Percentiles rank a stretch among this genome's conserved stretches.
These are phyloP conservation scores for Erysimum cheiri DNA, from an alignment of 441 rosid species.

Conservation along the genomic window DNA sequence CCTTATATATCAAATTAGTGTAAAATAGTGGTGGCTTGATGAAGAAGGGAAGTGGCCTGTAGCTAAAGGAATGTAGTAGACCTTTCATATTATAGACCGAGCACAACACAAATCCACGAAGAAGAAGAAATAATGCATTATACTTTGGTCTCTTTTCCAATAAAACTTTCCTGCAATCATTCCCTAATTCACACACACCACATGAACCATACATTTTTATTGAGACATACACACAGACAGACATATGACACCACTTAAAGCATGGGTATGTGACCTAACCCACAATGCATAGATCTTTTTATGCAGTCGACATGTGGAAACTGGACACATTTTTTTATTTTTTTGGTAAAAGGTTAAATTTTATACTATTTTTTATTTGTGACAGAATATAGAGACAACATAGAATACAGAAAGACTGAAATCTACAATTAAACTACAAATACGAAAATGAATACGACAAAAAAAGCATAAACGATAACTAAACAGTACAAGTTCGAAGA, in stretches of 20 bases:
- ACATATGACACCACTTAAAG: neutral
- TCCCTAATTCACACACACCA: slow-evolving; percentile 12
- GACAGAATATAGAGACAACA: too few relatives aligned
- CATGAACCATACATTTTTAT: slow-evolving; percentile 6
- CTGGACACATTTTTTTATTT: neutral
- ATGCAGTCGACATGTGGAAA: slow-evolving; percentile 19
- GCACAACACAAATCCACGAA: neutral
- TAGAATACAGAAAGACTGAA: too few relatives aligned
- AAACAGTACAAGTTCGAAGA: too few relatives aligned
- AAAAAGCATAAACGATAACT: too few relatives aligned
- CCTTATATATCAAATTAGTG: neutral
- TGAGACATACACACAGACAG: neutral
- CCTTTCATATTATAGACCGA: slow-evolving; percentile 19
- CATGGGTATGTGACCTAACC: slow-evolving; percentile 16
- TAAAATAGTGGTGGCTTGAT: slow-evolving; percentile 8
- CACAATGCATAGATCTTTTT: slow-evolving; percentile 11
- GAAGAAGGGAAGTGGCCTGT: slow-evolving; percentile 25
- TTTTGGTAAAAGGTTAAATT: too few relatives aligned
- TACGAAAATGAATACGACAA: too few relatives aligned
- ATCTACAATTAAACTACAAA: too few relatives aligned
- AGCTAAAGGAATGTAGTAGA: slow-evolving; percentile 24
- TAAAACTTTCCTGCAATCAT: slow-evolving; percentile 15
- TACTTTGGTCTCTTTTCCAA: slow-evolving; percentile 21
- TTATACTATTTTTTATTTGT: too few relatives aligned
- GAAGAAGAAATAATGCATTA: neutral